These are phyloP conservation scores for Heimioporus sp. DNA, from an alignment of 768 basidiomycete genomes.

Conservation along the genomic window DNA sequence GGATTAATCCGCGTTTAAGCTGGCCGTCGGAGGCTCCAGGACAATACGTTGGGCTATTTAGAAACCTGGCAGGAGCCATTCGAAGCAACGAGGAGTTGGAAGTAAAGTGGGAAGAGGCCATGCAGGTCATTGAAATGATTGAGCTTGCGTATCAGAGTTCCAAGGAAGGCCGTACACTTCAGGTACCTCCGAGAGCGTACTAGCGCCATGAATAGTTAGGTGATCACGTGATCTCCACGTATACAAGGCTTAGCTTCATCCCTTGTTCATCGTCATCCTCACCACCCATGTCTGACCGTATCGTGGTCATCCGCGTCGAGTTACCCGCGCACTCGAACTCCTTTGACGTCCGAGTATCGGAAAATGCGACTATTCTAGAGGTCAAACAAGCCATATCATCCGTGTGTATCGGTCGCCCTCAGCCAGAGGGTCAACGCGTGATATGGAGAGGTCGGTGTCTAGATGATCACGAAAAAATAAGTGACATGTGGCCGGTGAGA, in stretches of 20 bases:
- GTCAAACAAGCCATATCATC: constrained; percentile 65
- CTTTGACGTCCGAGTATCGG: constrained; percentile 52
- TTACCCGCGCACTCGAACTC: constrained; percentile 73
- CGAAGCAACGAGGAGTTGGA: constrained; percentile 48
- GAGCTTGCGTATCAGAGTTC: constrained; percentile 71
- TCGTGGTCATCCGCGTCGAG: constrained; percentile 56
- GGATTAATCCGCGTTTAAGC: constrained; percentile 33
- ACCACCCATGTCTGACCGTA: constrained; percentile 25
- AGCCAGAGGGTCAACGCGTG: constrained; percentile 68
- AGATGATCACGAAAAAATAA: constrained; percentile 60
- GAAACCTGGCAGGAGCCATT: constrained; percentile 63
- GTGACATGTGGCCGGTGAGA: constrained; percentile 67
- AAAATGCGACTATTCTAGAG: constrained; percentile 51
- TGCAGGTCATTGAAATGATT: constrained; percentile 70
- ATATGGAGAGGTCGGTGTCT: constrained; percentile 74
- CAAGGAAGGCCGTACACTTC: constrained; percentile 51
- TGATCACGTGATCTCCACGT: constrained; percentile 34
- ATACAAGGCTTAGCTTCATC: neutral
- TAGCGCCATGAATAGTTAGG: no score
- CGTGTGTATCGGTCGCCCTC: constrained; percentile 62
- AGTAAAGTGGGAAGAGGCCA: constrained; percentile 75
- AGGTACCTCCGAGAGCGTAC: neutral
- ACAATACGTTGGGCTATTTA: constrained; percentile 59
- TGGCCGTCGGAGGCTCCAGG: constrained; percentile 65
- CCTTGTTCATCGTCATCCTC: neutral